Evolutionary conservation across 2,329 filamentous ascomycete genomes (phyloP).

Genomic region (Arthroderma uncinatum): DNA sequence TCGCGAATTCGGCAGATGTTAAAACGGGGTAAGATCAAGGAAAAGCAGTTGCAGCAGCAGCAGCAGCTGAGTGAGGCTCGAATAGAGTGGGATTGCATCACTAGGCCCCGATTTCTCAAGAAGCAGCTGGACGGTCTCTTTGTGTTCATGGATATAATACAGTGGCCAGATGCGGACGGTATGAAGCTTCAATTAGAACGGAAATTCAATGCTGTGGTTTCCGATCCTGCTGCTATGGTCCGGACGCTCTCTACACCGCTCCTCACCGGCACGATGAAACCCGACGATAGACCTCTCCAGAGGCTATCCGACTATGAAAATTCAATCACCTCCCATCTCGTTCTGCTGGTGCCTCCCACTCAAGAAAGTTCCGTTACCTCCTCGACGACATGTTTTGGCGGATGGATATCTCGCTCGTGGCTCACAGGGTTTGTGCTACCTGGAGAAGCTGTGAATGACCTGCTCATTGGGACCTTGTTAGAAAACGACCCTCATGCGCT

Average conservation of each 20-base stretch:
- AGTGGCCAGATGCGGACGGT: conserved; percentile 38
- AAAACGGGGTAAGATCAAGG: background rate
- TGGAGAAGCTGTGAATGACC: conserved; percentile 42
- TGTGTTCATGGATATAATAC: conserved; percentile 40
- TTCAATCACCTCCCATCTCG: conserved; percentile 20
- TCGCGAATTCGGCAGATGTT: conserved; percentile 6
- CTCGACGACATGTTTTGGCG: conserved; percentile 29
- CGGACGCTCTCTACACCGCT: conserved; percentile 12
- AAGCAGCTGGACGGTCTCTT: conserved; percentile 41
- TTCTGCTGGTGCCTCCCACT: conserved; percentile 19
- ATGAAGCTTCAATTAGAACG: conserved; percentile 29
- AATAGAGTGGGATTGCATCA: conserved; percentile 26
- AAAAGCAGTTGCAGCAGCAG: background rate
- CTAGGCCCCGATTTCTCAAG: conserved; percentile 28
- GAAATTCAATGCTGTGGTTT: conserved; percentile 24
- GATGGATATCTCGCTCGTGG: conserved; percentile 47
- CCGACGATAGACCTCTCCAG: conserved; percentile 13
- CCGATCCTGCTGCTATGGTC: conserved; percentile 7
- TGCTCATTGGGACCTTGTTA: conserved; percentile 46
- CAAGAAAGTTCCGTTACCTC: conserved; percentile 1
- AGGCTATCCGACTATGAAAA: conserved; percentile 21
- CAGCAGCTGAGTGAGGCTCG: conserved; percentile 6
- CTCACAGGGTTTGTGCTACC: conserved; percentile 45
- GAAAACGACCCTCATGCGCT: conserved; percentile 45
- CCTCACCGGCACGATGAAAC: conserved; percentile 10